Base-by-base conservation (phyloP, 805 yeast species). In the Candida silvicultrix region DNA sequence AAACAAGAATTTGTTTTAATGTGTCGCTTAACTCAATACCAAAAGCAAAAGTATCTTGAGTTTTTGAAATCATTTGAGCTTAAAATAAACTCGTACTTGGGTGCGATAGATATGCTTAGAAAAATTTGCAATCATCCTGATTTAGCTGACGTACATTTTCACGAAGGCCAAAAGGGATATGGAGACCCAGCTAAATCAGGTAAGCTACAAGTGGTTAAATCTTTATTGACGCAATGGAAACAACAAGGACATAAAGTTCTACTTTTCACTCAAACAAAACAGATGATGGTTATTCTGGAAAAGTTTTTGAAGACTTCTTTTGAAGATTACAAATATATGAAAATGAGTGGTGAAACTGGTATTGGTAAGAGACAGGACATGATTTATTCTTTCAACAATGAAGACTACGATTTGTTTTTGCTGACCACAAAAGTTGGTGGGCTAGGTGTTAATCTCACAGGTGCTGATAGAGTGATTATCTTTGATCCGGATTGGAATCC, bases 401-500 rank as follows among this genome's bases (percentile, higher is more conserved):
- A 82, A 51, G 69, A 73, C 1, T 59, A 66, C 28, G 77, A 77
- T 47, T 77, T 94, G 2, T 94, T 94, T 61, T 64, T 94, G 20
- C 68, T 94, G 35, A 94, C 99, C 0, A 94, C 99, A 0, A 79
- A 92, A 57, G 99, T 94, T 7, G 99, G 99, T 19, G 99, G 99
- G 0, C 68, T 94, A 36, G 99, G 99, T 19, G 87, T 92, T 2
- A 92, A 92, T 62, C 64, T 92, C 40, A 92, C 97, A 0, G 98
- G 98, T 3, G 98, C 99, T 0, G 89, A 89, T 53, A 69, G 98
- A 40, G 97, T 92, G 12, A 88, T 92, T 20, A 92, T 92, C 15
- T 92, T 77, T 61, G 99, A 92, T 58, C 99, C 99, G 0, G 98
- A 94, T 65, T 92, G 99, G 99, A 92, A 92, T 59, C 99, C 99